phyloP scores from a whole-genome alignment of 1,284 basidiomycete species.

The Termitomyces sp. region DNA sequence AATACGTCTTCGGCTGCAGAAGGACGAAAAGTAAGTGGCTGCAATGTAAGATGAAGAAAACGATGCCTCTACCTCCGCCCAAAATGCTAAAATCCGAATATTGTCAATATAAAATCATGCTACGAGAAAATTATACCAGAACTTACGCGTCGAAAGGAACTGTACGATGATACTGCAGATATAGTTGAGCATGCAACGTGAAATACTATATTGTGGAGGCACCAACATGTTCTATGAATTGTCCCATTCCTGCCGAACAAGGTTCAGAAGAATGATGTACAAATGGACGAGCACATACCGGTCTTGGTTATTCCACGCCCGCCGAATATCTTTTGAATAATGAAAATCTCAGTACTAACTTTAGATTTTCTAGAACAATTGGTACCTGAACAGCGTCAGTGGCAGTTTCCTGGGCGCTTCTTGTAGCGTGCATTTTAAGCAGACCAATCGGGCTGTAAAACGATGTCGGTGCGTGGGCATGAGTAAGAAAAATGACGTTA shows the following conservation, averaged over 20 bases:
- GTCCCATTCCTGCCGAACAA: slow-evolving; percentile 62
- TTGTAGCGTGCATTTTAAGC: slow-evolving; percentile 71
- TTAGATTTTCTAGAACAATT: not conserved
- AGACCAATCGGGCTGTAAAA: slow-evolving; percentile 64
- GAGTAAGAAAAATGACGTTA: not conserved
- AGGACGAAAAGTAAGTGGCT: slow-evolving; percentile 4
- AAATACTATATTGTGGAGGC: slow-evolving; percentile 3
- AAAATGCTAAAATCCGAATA: slow-evolving; percentile 40
- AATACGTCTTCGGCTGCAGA: slow-evolving; percentile 59
- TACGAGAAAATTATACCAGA: not conserved
- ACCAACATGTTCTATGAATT: slow-evolving; percentile 65
- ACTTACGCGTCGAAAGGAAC: slow-evolving; percentile 55
- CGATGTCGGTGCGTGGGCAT: slow-evolving; percentile 2
- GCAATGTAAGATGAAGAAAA: not conserved
- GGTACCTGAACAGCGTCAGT: slow-evolving; percentile 61
- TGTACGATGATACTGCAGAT: slow-evolving; percentile 55
- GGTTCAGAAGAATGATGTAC: not conserved
- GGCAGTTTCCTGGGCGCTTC: slow-evolving; percentile 67
- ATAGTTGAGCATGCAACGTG: slow-evolving; percentile 8
- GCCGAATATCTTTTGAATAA: slow-evolving; percentile 60
- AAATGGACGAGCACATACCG: slow-evolving; percentile 38
- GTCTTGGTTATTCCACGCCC: slow-evolving; percentile 74
- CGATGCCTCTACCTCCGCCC: slow-evolving; percentile 43
- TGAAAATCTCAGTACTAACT: not conserved
- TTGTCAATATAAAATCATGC: slow-evolving; percentile 5